Evolutionary conservation across 2,329 filamentous ascomycete species (phyloP), one percentile per base, ranked within the genome.

Genomic region (Daldinia sp.): DNA sequence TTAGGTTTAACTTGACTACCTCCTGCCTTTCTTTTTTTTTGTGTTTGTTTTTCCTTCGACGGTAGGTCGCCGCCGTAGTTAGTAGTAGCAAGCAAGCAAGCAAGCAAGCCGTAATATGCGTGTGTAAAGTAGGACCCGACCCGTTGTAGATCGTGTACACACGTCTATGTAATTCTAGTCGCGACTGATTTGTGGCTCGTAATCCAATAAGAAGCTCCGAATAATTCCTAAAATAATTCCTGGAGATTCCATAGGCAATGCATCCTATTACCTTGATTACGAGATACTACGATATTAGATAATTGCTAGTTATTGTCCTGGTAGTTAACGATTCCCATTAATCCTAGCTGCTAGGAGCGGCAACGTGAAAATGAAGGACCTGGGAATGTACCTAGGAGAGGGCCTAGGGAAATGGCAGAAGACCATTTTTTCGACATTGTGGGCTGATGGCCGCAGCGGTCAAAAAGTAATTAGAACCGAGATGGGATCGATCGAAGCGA

Each of bases 371-470:
- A 62, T 64, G 50, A 58, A 61, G 65, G 52, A 61, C 61, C 58
- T 55, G 43, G 48, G 45, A 45, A 52, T 41, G 37, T 39, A 4
- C 4, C 27, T 9, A 3, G 15, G 15, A 15, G n/a, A 43, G 39
- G 19, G 17, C 39, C 39, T 43, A 25, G 5, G 21, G 39, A 13
- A 43, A 43, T n/a, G 39, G 21, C 25, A 47, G 30, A 55, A 55
- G 61, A 47, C 64, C 61, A 58, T 29, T 53, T 43, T 61, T 53
- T 59, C 29, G 27, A 63, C 65, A 63, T 66, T 66, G 55, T 68
- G 65, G 65, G 59, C 65, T 68, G 65, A 68, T 68, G 65, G 64
- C 35, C 64, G 64, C 64, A 67, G 61, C 50, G 53, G 58, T 60
- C 58, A 54, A 58, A 43, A 43, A 45, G 21, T 27, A 45, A n/a